These are phyloP conservation scores for Circinella minor DNA, from an alignment of 371 early-diverging fungal species.

Conservation along the genomic window DNA sequence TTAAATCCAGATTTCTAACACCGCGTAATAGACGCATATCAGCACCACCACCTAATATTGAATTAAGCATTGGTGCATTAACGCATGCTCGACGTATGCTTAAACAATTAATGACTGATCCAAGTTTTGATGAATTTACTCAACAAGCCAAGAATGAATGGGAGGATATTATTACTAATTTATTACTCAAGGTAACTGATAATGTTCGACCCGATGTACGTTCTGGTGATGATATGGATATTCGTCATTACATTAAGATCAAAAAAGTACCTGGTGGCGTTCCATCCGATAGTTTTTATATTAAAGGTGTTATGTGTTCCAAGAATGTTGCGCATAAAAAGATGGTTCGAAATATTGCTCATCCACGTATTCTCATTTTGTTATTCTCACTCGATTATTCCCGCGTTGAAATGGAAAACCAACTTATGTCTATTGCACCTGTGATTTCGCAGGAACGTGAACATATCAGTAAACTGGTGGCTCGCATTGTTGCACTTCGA, in stretches of 20 bases:
- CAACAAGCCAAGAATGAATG: constrained; percentile 60
- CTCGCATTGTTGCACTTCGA: constrained; percentile 76
- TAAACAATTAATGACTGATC: constrained; percentile 54
- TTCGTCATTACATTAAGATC: constrained; percentile 91
- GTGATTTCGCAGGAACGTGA: constrained; percentile 86
- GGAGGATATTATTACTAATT: constrained; percentile 76
- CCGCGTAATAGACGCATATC: constrained; percentile 53
- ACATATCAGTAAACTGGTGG: constrained; percentile 79
- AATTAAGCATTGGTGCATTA: constrained; percentile 70
- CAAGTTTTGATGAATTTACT: constrained; percentile 21
- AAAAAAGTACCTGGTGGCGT: constrained; percentile 92
- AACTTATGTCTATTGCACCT: constrained; percentile 81
- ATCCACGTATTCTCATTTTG: constrained; percentile 86
- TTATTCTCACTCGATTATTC: constrained; percentile 90
- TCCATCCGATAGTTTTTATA: constrained; percentile 80
- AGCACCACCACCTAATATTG: constrained; percentile 57
- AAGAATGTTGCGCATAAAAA: constrained; percentile 91
- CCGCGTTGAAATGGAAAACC: constrained; percentile 78
- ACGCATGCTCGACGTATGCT: constrained; percentile 70
- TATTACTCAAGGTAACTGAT: constrained; percentile 74
- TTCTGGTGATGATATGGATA: constrained; percentile 86
- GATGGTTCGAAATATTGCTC: constrained; percentile 71
- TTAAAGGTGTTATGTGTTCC: constrained; percentile 88
- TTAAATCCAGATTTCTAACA: constrained; percentile 20
- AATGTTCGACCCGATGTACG: constrained; percentile 73